Base-by-base conservation (phyloP, 2,329 filamentous ascomycete species). In the Ophiostoma perfectum region DNA sequence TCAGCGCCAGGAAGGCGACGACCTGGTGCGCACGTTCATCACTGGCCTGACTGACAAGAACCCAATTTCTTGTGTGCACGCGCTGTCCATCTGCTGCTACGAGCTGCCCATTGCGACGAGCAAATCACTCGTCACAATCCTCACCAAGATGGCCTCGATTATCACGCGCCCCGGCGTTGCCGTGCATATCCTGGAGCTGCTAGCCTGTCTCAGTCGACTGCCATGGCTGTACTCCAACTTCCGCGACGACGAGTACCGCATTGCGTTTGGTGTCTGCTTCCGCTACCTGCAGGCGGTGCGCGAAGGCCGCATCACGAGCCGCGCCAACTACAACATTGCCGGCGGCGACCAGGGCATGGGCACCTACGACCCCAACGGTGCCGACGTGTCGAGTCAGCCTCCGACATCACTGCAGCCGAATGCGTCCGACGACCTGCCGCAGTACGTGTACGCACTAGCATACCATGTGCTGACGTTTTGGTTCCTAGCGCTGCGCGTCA, bases 391-490 rank as follows among this genome's bases (percentile, higher is more conserved):
- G 75, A 45, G 76, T 78, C 12, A 27, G 16, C 5, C 64, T 49
- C 5, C 47, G 9, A 16, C 60, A 16, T n/a, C 60, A 6, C 39
- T n/a, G 14, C 65, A 62, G 64, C 67, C 69, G 1, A 78, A 75
- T 64, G 73, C 77, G 8, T 77, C 88, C 7, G 90, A 95, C 70
- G 92, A 95, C 72, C 82, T 97, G 65, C 93, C 93, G 4, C 91
- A 95, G 77, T 99, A 99, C 76, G 92, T 99, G 39, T 95, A 96
- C 77, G 91, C 93, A 1, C 81, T 98, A 66, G 94, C 94, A 8
- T 97, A 97, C 76, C 93, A 98, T 76, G 92, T 97, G 73, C 93
- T 99, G 72, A 90, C 93, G 1, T 97, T 96, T 76, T 99, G 95
- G 95, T 99, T 98, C 76, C 83, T 99, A 73, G 91, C 93, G 0